phyloP scores from a whole-genome alignment of 495 filamentous ascomycete genomes.

The Stereocaulon alpinum region DNA sequence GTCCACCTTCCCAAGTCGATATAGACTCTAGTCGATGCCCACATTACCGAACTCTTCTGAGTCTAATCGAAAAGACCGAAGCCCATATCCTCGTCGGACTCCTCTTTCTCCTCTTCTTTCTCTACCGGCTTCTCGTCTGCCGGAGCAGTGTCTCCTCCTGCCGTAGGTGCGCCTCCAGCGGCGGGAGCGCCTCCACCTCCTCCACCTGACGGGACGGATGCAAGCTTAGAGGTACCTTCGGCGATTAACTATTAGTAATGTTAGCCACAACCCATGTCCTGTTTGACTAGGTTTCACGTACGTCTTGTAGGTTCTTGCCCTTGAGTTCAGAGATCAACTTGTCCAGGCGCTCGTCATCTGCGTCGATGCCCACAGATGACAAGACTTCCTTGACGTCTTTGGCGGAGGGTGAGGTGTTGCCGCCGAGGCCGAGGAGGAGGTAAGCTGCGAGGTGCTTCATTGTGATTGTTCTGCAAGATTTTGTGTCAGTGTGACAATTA shows the following conservation, averaged over 20 bases:
- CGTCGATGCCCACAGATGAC: constrained; percentile 89
- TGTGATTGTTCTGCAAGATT: constrained; percentile 42
- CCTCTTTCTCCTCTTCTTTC: constrained; percentile 64
- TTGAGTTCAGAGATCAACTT: constrained; percentile 83
- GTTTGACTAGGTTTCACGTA: constrained; percentile 30
- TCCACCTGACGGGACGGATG: constrained; percentile 92
- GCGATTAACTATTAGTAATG: constrained; percentile 62
- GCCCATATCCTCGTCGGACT: constrained; percentile 99
- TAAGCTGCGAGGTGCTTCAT: constrained; percentile 99
- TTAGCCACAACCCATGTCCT: not conserved
- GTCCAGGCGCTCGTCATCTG: constrained; percentile 75
- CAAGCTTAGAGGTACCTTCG: constrained; percentile 86
- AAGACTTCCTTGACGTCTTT: constrained; percentile 86
- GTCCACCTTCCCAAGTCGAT: not conserved
- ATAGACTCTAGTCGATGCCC: not conserved
- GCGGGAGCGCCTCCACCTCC: constrained; percentile 55
- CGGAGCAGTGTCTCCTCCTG: constrained; percentile 55
- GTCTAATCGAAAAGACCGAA: constrained; percentile 98
- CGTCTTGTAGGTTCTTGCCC: constrained; percentile 96
- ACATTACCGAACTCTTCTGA: not conserved
- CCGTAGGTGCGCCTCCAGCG: constrained; percentile 54
- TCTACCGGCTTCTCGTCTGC: constrained; percentile 68
- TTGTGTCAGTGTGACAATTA: constrained; percentile 3
- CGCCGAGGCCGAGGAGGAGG: constrained; percentile 88
- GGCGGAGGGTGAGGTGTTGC: constrained; percentile 82